Evolutionary conservation across 306 rosid genomes (phyloP).

Genomic region (Boehmeria nivea): DNA sequence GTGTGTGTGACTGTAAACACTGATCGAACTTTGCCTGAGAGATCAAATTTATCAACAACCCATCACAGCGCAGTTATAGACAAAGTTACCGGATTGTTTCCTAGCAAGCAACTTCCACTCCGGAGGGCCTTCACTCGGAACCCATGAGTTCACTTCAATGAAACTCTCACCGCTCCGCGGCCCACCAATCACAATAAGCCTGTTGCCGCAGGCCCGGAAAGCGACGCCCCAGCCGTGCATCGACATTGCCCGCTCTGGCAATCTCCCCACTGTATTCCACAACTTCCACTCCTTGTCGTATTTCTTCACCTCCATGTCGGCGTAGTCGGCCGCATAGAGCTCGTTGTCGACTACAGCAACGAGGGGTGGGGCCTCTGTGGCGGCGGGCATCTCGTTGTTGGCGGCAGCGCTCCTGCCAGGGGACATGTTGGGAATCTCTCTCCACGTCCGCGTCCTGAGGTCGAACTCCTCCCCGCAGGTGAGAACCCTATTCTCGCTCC

Average conservation of each 20-base stretch:
- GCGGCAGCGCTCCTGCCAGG: constrained; percentile 53
- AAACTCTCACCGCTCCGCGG: constrained; percentile 75
- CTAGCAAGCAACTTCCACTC: constrained; percentile 74
- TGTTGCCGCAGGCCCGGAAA: constrained; percentile 80
- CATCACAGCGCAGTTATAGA: constrained; percentile 98
- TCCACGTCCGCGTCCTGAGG: constrained; percentile 62
- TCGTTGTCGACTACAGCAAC: constrained; percentile 81
- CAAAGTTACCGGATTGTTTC: constrained; percentile 69
- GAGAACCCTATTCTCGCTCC: constrained; percentile 55
- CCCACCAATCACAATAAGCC: constrained; percentile 86
- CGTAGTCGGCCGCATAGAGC: constrained; percentile 77
- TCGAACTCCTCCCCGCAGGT: constrained; percentile 81
- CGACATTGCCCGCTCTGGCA: constrained; percentile 73
- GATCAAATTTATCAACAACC: too few species aligned
- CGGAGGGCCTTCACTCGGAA: constrained; percentile 88
- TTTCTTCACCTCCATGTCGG: constrained; percentile 80
- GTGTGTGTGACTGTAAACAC: constrained; percentile 11
- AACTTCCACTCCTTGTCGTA: constrained; percentile 46
- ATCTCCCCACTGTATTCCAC: constrained; percentile 67
- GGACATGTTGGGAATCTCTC: constrained; percentile 80
- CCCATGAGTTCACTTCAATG: constrained; percentile 89
- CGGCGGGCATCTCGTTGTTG: constrained; percentile 50
- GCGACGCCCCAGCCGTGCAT: constrained; percentile 99
- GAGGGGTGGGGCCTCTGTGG: constrained; percentile 84
- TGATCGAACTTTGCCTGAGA: constrained; percentile 2